phyloP scores from a whole-genome alignment of 306 rosid genomes.

The Gynostemma pentaphyllum region DNA sequence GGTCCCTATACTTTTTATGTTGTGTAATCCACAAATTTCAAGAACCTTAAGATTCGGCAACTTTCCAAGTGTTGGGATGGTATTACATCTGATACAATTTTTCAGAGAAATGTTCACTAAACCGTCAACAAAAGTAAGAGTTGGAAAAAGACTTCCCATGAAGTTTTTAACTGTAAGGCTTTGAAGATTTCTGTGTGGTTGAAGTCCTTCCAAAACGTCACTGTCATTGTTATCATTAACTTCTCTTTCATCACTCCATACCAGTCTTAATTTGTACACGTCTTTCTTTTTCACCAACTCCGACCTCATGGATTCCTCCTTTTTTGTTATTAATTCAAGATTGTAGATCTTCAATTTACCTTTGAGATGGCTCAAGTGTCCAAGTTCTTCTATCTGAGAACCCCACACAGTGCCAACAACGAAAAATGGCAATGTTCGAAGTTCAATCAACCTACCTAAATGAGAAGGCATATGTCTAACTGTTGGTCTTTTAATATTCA shows the following conservation, averaged over 20 bases:
- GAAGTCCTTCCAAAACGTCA: constrained; percentile 9
- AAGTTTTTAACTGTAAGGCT: constrained; percentile 1
- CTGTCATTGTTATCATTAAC: background rate
- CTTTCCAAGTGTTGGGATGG: constrained; percentile 4
- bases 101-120: background rate
- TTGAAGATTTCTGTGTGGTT: constrained; percentile 6
- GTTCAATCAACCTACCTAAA: constrained; percentile 1
- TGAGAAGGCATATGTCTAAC: background rate
- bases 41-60: constrained; percentile 5
- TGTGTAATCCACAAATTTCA: constrained; percentile 6
- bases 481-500: background rate
- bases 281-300: constrained; percentile 2
- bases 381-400: constrained; percentile 2
- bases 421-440: constrained; percentile 10
- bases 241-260: constrained; percentile 8
- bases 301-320: constrained; percentile 2
- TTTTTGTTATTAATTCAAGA: background rate
- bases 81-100: background rate
- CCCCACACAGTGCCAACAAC: background rate
- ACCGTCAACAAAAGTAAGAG: constrained; percentile 5
- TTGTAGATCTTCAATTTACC: constrained; percentile 7
- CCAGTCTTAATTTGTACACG: constrained; percentile 1
- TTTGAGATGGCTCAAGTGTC: constrained; percentile 4
- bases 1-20: background rate
- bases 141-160: constrained; percentile 3